phyloP scores from a whole-genome alignment of 1,284 basidiomycete genomes.

The Heterobasidion occidentale region DNA sequence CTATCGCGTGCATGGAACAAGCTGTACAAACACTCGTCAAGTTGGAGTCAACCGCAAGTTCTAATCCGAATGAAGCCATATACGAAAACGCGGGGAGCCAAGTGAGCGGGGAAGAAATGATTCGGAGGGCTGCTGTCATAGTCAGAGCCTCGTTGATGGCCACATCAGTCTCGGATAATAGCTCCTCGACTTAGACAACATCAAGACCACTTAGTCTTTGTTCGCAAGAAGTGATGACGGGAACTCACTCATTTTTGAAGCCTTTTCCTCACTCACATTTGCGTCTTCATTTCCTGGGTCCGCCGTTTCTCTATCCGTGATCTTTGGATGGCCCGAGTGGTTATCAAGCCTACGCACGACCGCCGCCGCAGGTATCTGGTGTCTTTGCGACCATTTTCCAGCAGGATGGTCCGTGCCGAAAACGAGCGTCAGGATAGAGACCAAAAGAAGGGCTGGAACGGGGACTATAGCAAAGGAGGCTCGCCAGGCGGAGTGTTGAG shows the following conservation, averaged over 20 bases:
- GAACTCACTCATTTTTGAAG: neutral
- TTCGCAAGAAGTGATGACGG: neutral
- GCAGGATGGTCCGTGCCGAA: constrained; percentile 56
- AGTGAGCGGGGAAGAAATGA: constrained; percentile 41
- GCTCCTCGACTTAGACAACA: neutral
- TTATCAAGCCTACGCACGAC: constrained; percentile 1
- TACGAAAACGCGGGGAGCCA: constrained; percentile 49
- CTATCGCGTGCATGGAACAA: constrained; percentile 22
- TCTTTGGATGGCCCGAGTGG: neutral
- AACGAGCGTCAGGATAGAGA: constrained; percentile 36
- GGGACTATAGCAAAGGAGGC: constrained; percentile 51
- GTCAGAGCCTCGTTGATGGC: constrained; percentile 47
- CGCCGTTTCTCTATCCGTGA: neutral
- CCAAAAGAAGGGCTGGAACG: constrained; percentile 43
- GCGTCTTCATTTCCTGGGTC: neutral
- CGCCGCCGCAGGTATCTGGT: constrained; percentile 32
- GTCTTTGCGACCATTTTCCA: constrained; percentile 49
- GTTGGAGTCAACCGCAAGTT: constrained; percentile 51
- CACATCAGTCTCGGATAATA: constrained; percentile 23
- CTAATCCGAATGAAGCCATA: constrained; percentile 45
- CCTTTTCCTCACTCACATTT: neutral
- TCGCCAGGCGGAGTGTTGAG: constrained; percentile 45
- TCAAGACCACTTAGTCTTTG: neutral
- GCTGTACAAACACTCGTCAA: constrained; percentile 40
- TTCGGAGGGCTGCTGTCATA: constrained; percentile 21